Conservation (phyloP, 768 basidiomycete genomes). For the Macrolepiota fuliginosa region DNA sequence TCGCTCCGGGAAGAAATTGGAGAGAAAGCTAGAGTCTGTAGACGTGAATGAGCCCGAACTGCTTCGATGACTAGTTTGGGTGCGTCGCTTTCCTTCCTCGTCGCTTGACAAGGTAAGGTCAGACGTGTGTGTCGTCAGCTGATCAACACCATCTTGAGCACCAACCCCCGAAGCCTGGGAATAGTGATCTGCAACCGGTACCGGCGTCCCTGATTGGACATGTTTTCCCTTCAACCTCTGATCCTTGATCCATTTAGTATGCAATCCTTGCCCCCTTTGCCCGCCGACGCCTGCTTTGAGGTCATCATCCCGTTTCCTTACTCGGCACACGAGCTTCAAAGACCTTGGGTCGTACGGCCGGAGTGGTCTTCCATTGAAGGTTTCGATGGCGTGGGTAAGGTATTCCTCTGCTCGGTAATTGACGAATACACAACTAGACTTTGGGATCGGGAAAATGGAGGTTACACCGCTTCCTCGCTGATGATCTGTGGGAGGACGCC, state of each 20-base stretch:
- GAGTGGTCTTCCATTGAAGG: conserved; percentile 70
- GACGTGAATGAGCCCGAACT: conserved; percentile 74
- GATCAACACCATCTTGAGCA: conserved; percentile 22
- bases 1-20: conserved; percentile 78
- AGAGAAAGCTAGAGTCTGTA: conserved; percentile 79
- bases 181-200: conserved; percentile 21
- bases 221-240: conserved; percentile 38
- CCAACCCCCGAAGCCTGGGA: conserved; percentile 12
- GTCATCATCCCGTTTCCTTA: conserved; percentile 80
- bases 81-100: conserved; percentile 28
- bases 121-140: conserved; percentile 22
- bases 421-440: conserved; percentile 93
- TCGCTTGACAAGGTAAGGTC: conserved; percentile 39
- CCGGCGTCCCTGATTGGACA: conserved; percentile 17
- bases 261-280: conserved; percentile 85
- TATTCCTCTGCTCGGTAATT: conserved; percentile 72
- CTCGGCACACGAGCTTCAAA: conserved; percentile 79
- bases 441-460: conserved; percentile 90
- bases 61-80: conserved; percentile 38
- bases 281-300: conserved; percentile 87
- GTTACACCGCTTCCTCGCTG: conserved; percentile 51
- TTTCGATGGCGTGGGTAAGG: conserved; percentile 63
- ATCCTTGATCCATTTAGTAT: conserved; percentile 77
- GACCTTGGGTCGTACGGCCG: conserved; percentile 72
- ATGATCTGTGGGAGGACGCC: conserved; percentile 8